Evolutionary conservation across 2,329 filamentous ascomycete genomes (phyloP).

Genomic region (Teratosphaeria gauchensis): DNA sequence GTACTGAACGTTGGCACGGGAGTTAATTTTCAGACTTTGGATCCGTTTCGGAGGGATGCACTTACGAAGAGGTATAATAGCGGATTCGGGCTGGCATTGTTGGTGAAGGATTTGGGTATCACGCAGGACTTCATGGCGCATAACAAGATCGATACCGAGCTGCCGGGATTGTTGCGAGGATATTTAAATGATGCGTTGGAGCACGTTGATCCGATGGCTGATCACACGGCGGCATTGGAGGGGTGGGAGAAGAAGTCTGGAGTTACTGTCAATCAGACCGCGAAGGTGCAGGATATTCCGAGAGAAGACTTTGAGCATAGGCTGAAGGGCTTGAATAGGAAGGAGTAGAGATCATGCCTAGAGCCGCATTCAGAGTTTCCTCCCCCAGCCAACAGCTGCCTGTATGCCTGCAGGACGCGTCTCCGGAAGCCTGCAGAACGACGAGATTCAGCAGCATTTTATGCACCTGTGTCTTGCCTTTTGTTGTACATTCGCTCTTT

Average conservation of each 20-base stretch:
- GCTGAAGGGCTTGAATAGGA: constrained; percentile 12
- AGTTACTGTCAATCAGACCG: constrained; percentile 22
- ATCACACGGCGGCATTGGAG: constrained; percentile 27
- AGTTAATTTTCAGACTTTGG: constrained; percentile 28
- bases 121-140: constrained; percentile 27
- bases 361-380: background rate
- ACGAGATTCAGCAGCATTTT: no score
- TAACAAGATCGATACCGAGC: constrained; percentile 23
- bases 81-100: constrained; percentile 26
- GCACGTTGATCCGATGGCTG: constrained; percentile 21
- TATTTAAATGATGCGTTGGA: constrained; percentile 26
- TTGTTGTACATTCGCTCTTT: background rate
- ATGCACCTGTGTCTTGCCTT: background rate
- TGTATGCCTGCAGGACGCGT: no score
- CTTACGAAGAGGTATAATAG: constrained; percentile 21
- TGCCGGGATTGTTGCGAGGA: constrained; percentile 21
- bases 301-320: constrained; percentile 19
- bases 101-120: constrained; percentile 29
- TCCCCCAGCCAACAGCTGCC: background rate
- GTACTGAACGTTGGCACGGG: constrained; percentile 34
- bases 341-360: background rate
- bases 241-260: constrained; percentile 29
- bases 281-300: constrained; percentile 15
- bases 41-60: constrained; percentile 19
- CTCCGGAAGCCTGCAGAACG: no score